These are phyloP conservation scores for Teratosphaeria gauchensis DNA, from an alignment of 2,329 filamentous ascomycete genomes.

Conservation along the genomic window DNA sequence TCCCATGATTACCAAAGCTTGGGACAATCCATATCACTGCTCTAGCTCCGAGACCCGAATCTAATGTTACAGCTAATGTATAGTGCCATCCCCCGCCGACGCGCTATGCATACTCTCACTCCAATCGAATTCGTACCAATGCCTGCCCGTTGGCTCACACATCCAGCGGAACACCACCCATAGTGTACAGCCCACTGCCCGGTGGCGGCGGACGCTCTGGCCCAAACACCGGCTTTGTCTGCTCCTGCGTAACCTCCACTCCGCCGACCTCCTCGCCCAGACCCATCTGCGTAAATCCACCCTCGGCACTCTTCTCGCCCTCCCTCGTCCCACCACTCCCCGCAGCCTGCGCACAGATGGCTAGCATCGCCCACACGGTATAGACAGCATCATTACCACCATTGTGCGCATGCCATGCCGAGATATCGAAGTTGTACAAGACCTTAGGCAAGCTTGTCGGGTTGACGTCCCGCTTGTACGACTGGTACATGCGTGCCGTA, in stretches of 20 bases:
- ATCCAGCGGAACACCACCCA: conserved; percentile 15
- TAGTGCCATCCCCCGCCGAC: neutral
- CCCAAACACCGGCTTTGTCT: conserved; percentile 9
- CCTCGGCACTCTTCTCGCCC: conserved; percentile 8
- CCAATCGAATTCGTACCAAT: neutral
- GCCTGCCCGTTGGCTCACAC: conserved; percentile 6
- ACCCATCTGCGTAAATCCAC: conserved; percentile 16
- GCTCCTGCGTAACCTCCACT: no score
- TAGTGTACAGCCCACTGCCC: conserved; percentile 11
- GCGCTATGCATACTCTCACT: neutral
- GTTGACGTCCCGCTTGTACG: conserved; percentile 42
- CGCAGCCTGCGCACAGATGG: conserved; percentile 43
- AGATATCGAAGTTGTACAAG: conserved; percentile 58
- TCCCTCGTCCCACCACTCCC: conserved; percentile 14
- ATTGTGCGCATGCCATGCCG: conserved; percentile 33
- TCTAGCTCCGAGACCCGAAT: neutral
- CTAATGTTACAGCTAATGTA: neutral
- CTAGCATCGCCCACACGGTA: conserved; percentile 50
- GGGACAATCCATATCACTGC: no score
- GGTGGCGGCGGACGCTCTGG: conserved; percentile 1
- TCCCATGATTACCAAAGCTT: no score
- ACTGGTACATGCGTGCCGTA: conserved; percentile 61
- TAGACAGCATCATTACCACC: conserved; percentile 31
- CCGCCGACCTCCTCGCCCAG: conserved; percentile 9
- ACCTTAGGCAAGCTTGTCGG: conserved; percentile 51